A percentile compares a stretch with the other conserved stretches of the same genome.
Conservation (phyloP, 108 stramenopile genomes). For the Nitzschia putrida region DNA sequence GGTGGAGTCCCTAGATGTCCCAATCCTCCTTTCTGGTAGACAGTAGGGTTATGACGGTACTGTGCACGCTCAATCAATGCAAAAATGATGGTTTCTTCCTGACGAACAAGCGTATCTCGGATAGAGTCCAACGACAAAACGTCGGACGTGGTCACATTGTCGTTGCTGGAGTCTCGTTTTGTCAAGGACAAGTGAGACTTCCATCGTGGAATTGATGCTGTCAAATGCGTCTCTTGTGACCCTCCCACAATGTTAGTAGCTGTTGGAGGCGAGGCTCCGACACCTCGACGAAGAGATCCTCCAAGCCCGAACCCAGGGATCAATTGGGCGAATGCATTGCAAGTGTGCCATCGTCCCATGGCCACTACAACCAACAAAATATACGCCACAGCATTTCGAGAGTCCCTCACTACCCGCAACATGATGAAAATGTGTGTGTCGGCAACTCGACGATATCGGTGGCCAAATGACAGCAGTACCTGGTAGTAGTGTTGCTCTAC, state of each 20-base stretch:
- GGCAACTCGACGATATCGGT: no score
- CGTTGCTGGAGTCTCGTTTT: not conserved
- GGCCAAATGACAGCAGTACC: no score
- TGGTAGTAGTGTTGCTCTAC: no score
- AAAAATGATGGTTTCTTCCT: constrained; percentile 99
- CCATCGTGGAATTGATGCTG: no score
- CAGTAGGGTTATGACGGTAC: constrained; percentile 84
- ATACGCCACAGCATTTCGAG: no score
- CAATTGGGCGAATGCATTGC: constrained; percentile 14
- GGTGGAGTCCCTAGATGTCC: constrained; percentile 59
- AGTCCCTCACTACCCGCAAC: no score
- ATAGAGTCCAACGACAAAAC: constrained; percentile 84
- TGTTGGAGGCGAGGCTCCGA: no score
- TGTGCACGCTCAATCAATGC: constrained; percentile 97
- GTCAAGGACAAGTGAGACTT: no score
- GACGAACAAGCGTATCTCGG: constrained; percentile 86
- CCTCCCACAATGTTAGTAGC: no score
- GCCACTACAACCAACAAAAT: constrained; percentile 3
- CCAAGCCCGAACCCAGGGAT: not conserved
- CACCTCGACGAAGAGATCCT: no score
- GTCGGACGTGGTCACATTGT: constrained; percentile 72
- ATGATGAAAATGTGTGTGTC: no score
- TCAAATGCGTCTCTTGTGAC: no score
- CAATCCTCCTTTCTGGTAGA: constrained; percentile 80
- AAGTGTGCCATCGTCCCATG: not conserved